Percentiles rank a stretch among this genome's conserved stretches.
Conservation (phyloP, 345 rosid genomes). For the Firmiana major region DNA sequence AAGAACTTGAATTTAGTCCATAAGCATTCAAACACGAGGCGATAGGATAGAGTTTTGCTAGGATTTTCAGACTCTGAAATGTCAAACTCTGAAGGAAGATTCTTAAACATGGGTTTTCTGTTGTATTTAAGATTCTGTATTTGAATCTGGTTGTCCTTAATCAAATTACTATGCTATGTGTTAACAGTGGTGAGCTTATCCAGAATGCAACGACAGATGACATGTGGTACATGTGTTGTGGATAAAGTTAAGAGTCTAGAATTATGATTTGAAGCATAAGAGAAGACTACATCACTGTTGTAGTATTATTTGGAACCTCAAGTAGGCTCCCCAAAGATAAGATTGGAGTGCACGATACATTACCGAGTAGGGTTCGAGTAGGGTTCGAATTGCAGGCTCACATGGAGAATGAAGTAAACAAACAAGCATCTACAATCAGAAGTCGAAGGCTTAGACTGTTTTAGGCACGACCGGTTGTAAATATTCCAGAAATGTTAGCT, state of each 20-base stretch:
- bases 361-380: not conserved
- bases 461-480: slow-evolving; percentile 4
- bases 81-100: slow-evolving; percentile 22
- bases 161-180: slow-evolving; percentile 5
- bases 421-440: slow-evolving; percentile 33
- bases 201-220: not conserved
- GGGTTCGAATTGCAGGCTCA: slow-evolving; percentile 5
- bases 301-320: not conserved
- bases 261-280: slow-evolving; percentile 9
- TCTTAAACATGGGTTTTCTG: slow-evolving; percentile 23
- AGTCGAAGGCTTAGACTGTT: slow-evolving; percentile 21
- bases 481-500: not conserved
- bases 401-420: slow-evolving; percentile 31
- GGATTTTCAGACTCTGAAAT: slow-evolving; percentile 20
- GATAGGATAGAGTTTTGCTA: slow-evolving; percentile 20
- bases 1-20: slow-evolving; percentile 21
- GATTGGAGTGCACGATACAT: not conserved
- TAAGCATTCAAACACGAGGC: slow-evolving; percentile 21
- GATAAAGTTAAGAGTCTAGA: slow-evolving; percentile 7
- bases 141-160: slow-evolving; percentile 5
- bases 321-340: not conserved
- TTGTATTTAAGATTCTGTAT: slow-evolving; percentile 15
- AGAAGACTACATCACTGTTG: not conserved
- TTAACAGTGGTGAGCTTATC: not conserved
- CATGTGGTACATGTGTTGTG: not conserved